A percentile compares a stretch with the other conserved stretches of the same genome.
Conservation (phyloP, 2,329 filamentous ascomycete species). For the Aspergillus sp. region DNA sequence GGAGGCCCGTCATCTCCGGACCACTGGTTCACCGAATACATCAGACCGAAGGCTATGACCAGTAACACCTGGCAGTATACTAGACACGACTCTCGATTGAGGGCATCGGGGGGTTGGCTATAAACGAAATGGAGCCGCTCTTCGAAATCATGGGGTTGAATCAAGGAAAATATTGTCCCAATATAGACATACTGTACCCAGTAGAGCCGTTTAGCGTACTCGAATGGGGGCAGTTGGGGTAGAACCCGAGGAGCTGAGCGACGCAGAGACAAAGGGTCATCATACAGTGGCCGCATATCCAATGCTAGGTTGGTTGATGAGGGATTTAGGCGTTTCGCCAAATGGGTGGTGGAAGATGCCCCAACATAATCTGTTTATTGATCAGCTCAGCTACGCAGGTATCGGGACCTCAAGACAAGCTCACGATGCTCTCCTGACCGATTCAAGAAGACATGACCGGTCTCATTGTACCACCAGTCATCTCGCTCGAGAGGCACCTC, state of each 20-base stretch:
- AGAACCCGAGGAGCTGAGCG: slow-evolving; percentile 28
- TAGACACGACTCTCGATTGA: slow-evolving; percentile 52
- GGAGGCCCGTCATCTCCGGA: slow-evolving; percentile 55
- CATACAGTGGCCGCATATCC: slow-evolving; percentile 39
- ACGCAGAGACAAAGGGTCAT: slow-evolving; percentile 35
- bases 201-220: slow-evolving; percentile 54
- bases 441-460: slow-evolving; percentile 38
- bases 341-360: slow-evolving; percentile 36
- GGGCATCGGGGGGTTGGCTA: slow-evolving; percentile 43
- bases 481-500: slow-evolving; percentile 34
- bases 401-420: neutral
- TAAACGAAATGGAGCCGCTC: slow-evolving; percentile 49
- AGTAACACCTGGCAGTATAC: slow-evolving; percentile 55
- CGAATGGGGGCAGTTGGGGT: slow-evolving; percentile 52
- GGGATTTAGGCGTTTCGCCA: slow-evolving; percentile 39
- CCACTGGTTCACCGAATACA: slow-evolving; percentile 61
- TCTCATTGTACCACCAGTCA: slow-evolving; percentile 44
- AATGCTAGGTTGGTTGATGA: slow-evolving; percentile 36
- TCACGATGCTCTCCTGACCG: slow-evolving; percentile 39
- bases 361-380: slow-evolving; percentile 33
- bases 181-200: slow-evolving; percentile 58
- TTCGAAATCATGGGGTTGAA: slow-evolving; percentile 52
- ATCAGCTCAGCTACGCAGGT: neutral
- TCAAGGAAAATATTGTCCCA: slow-evolving; percentile 59
- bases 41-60: slow-evolving; percentile 57